Evolutionary conservation across 169 alveolate species (phyloP), one percentile per base, ranked within the genome.

Genomic region (Cryptosporidium andersoni): DNA sequence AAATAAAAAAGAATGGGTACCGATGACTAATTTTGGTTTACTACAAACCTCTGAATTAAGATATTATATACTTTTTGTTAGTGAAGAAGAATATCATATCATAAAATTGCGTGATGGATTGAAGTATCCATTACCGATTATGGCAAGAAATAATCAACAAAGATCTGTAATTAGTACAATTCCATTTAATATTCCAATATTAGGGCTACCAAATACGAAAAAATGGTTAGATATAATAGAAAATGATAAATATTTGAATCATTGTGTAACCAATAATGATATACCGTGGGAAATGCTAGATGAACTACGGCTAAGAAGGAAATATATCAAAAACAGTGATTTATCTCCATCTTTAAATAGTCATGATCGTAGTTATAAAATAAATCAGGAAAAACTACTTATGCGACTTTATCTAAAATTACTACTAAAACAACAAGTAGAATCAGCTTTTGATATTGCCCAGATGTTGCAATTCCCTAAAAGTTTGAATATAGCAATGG

Each of bases 281-380:
- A 74, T 74, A 14, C 62, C 85, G 2, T 74, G 85, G 85, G 85
- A 74, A 52, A 49, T 74, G 5, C 42, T 74, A 45, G 85, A 74
- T 48, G 85, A 74, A 16, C 47, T 74, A 11, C 55, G 66, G 48
- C 14, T 74, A 9, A 74, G 60, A 43, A 34, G 55, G n/a, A 68
- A 74, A 3, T 16, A 58, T 6, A 58, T 36, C 34, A 55, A 74
- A 42, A 58, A 51, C n/a, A 56, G 45, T 42, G 12, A 12, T 16
- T 14, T 62, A 11, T 40, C 49, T 5, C 3, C 67, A 14, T 48
- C 51, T 49, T 66, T 60, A 66, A 36, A 36, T n/a, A 42, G 39
- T 34, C 68, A 74, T 12, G 55, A 56, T 34, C 55, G 45, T 4
- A 55, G 60, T 9, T 74, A 74, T 48, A 74, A 60, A 9, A 6